Evolutionary conservation across 148 eudicot genomes (phyloP).

Genomic region (Camellia granthamiana): DNA sequence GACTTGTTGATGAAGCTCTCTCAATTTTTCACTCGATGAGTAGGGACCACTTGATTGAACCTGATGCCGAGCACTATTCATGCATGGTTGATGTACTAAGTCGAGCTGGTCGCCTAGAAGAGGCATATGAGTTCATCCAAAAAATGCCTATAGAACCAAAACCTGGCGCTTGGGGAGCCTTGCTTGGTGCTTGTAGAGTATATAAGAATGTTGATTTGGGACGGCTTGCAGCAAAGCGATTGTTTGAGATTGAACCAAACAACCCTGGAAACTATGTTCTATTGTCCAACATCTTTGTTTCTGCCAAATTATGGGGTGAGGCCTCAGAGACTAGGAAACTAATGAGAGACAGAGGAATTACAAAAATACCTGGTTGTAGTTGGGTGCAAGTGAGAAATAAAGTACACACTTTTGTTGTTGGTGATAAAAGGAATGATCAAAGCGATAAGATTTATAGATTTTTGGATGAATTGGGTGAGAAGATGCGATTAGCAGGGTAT

Average conservation of each 20-base stretch:
- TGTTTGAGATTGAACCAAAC: conserved; percentile 68
- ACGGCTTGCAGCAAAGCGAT: conserved; percentile 52
- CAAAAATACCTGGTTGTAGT: conserved; percentile 78
- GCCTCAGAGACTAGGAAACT: conserved; percentile 62
- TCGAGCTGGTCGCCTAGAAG: conserved; percentile 66
- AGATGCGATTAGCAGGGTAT: conserved; percentile 68
- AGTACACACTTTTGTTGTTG: conserved; percentile 67
- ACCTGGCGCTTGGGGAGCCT: conserved; percentile 81
- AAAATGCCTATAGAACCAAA: conserved; percentile 70
- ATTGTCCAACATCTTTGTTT: conserved; percentile 56
- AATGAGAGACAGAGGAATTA: conserved; percentile 62
- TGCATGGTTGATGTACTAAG: conserved; percentile 72
- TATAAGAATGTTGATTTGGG: conserved; percentile 77
- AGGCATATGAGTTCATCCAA: conserved; percentile 60
- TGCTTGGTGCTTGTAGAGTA: conserved; percentile 75
- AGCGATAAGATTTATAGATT: conserved; percentile 56
- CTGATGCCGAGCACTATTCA: conserved; percentile 69
- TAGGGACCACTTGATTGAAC: conserved; percentile 52
- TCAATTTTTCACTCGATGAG: conserved; percentile 58
- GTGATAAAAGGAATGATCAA: conserved; percentile 64
- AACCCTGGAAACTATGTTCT: conserved; percentile 78
- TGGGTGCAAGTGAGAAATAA: conserved; percentile 70
- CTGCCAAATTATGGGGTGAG: conserved; percentile 66
- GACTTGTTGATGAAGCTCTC: conserved; percentile 66
- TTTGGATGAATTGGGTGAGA: conserved; percentile 46